Conservation (phyloP, 345 rosid genomes). For the Sonneratia caseolaris region DNA sequence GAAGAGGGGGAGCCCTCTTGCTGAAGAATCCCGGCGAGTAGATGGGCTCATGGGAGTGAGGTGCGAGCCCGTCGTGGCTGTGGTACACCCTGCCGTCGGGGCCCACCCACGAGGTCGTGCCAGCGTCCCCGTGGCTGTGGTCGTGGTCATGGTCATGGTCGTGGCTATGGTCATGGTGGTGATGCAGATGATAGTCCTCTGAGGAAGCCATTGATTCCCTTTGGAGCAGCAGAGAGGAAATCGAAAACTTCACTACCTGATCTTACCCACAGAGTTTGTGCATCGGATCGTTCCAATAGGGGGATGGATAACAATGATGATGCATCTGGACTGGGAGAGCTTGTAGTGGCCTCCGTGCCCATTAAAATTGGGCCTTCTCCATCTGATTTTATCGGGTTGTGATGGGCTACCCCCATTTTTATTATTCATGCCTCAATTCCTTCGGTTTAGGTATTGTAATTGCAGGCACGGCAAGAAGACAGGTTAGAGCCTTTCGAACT, state of each 20-base stretch:
- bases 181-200: constrained; percentile 14
- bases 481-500: too few species aligned
- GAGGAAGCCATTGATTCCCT: constrained; percentile 8
- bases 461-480: too few species aligned
- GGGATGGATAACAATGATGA: neutral
- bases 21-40: constrained; percentile 93
- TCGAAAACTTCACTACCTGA: neutral
- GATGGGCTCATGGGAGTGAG: constrained; percentile 95
- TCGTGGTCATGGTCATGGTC: constrained; percentile 14
- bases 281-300: too few species aligned
- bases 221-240: neutral
- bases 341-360: too few species aligned
- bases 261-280: too few species aligned
- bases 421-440: too few species aligned
- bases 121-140: constrained; percentile 21
- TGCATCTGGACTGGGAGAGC: neutral
- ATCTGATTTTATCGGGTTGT: too few species aligned
- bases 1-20: constrained; percentile 77
- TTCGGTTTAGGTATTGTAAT: too few species aligned
- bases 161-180: constrained; percentile 15
- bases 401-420: too few species aligned
- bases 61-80: constrained; percentile 98
- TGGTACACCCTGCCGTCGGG: constrained; percentile 73
- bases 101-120: constrained; percentile 47
- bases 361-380: too few species aligned